Base-by-base conservation (phyloP, 2,329 filamentous ascomycete genomes). In the Raffaelea albimanens region DNA sequence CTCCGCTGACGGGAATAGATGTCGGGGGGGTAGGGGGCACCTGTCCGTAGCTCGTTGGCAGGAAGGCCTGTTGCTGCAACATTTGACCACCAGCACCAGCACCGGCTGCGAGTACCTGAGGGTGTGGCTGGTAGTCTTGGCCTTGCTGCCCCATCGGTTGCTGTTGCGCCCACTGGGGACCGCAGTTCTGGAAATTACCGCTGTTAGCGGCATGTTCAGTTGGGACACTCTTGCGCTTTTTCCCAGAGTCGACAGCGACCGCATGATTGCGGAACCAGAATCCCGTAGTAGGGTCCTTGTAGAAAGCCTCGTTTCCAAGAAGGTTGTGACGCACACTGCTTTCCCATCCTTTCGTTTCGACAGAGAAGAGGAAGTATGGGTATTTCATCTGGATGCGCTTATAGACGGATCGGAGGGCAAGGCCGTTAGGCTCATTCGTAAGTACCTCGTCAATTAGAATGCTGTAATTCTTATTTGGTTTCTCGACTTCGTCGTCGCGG, bases 301-400 rank as follows among this genome's bases (percentile, higher is more conserved):
- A 69, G 58, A 81, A 81, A 7, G 76, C 77, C 53, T 76, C 73
- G 57, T 80, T 80, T 2, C 76, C 76, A 53, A 80, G 78, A 23
- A 81, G 67, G 48, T 80, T 81, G 55, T 81, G 77, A 1, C 77
- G 73, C n/a, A 81, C 77, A 55, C 76, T 80, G 54, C 76, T 80
- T 59, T 81, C 76, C 77, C 77, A 81, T n/a, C 77, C 77, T 57
- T 79, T 81, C 5, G 77, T 80, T 57, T 78, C 76, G 18, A 76
- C 75, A 46, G 67, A 68, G 56, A 80, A 80, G 54, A 73, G 75
- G 53, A 76, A 81, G 67, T 72, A 80, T 10, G 76, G 76, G 54
- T 80, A 80, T 54, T 68, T 68, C 50, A 68, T 66, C 53, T 73
- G 75, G 46, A 81, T 81, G 43, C 76, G 68, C 60, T 80, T 80